Evolutionary conservation across 805 yeast genomes (phyloP).

Genomic region (Isabelozyma heimii): DNA sequence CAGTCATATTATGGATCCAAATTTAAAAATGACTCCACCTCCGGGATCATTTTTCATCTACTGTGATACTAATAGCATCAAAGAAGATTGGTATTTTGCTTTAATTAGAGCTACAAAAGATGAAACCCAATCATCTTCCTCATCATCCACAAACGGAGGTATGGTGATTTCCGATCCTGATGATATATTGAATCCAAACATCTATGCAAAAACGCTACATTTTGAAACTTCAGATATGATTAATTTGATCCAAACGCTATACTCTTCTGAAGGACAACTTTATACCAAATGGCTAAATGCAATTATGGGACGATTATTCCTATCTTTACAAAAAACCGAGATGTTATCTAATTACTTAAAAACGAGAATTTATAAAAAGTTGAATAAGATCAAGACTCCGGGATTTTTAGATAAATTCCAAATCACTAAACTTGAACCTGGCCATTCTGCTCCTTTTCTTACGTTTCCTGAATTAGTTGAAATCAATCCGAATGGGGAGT

Average conservation of each 20-base stretch:
- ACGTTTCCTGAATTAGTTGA: conserved; percentile 68
- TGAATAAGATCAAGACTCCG: conserved; percentile 79
- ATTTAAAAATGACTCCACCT: conserved; percentile 25
- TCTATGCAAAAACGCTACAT: conserved; percentile 71
- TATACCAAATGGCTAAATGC: conserved; percentile 93
- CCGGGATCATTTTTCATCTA: conserved; percentile 57
- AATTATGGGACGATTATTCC: conserved; percentile 74
- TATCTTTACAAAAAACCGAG: conserved; percentile 72
- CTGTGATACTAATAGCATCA: conserved; percentile 73
- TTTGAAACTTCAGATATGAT: conserved; percentile 70
- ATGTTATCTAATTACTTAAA: conserved; percentile 57
- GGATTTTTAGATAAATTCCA: conserved; percentile 83
- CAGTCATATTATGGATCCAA: conserved; percentile 20
- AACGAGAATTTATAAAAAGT: conserved; percentile 62
- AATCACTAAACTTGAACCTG: conserved; percentile 70
- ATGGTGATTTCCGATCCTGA: conserved; percentile 7
- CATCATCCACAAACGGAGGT: conserved; percentile 1
- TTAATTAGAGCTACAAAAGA: conserved; percentile 72
- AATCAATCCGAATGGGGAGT: conserved; percentile 76
- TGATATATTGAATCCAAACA: conserved; percentile 40
- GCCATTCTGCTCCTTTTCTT: conserved; percentile 76
- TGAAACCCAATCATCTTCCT: conserved; percentile 9
- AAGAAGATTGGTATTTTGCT: conserved; percentile 92
- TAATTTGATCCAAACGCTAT: conserved; percentile 68
- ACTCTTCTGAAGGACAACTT: conserved; percentile 79